Conservation (phyloP, 306 rosid genomes). For the Abrus precatorius region DNA sequence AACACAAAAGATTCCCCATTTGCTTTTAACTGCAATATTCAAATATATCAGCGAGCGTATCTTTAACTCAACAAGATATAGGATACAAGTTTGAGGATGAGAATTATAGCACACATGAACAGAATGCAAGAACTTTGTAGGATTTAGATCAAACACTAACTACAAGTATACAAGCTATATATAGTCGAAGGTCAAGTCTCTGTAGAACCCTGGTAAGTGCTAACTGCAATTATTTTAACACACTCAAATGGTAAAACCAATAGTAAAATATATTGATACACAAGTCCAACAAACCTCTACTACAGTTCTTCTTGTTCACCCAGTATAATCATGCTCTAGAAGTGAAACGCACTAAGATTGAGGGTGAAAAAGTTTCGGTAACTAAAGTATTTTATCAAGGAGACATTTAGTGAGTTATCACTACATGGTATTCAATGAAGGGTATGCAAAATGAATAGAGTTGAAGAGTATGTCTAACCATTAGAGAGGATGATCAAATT, state of each 20-base stretch:
- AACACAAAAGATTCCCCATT: constrained; percentile 83
- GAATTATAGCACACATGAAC: neutral
- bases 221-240: neutral
- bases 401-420: neutral
- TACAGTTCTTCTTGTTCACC: neutral
- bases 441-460: neutral
- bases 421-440: constrained; percentile 3
- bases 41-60: constrained; percentile 26
- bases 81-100: neutral
- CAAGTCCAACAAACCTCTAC: neutral
- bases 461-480: neutral
- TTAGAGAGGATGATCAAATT: neutral
- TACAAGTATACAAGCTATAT: neutral
- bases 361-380: neutral
- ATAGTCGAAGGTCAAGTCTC: neutral
- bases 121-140: neutral
- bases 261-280: constrained; percentile 6
- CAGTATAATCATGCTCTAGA: neutral
- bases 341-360: neutral
- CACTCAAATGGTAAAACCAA: constrained; percentile 22
- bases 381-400: neutral
- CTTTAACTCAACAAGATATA: constrained; percentile 17
- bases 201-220: neutral
- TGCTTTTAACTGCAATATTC: constrained; percentile 50
- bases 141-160: constrained; percentile 2